Conservation (phyloP, 306 rosid species). For the Pyrus betulifolia region DNA sequence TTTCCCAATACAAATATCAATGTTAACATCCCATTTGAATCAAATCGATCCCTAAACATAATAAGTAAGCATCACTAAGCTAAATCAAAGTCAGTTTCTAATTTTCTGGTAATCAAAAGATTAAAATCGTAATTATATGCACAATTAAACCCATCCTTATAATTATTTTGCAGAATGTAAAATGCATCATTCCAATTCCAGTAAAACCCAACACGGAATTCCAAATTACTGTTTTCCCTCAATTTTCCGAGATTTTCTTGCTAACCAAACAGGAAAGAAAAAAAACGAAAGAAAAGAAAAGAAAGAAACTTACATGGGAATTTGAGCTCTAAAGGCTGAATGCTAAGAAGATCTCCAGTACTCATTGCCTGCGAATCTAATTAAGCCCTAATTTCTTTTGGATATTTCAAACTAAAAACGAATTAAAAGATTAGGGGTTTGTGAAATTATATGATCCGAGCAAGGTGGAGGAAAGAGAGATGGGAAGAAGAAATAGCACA, state of each 20-base stretch:
- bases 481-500: background rate
- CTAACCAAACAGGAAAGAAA: background rate
- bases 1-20: background rate
- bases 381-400: too few species aligned
- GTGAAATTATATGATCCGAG: background rate
- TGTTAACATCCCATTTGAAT: background rate
- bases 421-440: background rate
- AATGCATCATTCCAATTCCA: background rate
- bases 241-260: background rate
- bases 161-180: background rate
- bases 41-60: background rate
- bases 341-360: conserved; percentile 29
- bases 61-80: background rate
- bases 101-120: background rate
- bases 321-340: conserved; percentile 46
- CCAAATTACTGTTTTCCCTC: background rate
- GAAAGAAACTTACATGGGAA: conserved; percentile 24
- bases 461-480: background rate
- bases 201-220: background rate
- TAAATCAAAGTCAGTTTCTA: background rate
- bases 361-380: conserved; percentile 35
- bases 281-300: background rate
- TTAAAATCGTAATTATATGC: background rate
- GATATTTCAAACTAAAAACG: background rate
- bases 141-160: background rate